Conservation (phyloP, 2,329 filamentous ascomycete genomes). For the Xylaria sp. region DNA sequence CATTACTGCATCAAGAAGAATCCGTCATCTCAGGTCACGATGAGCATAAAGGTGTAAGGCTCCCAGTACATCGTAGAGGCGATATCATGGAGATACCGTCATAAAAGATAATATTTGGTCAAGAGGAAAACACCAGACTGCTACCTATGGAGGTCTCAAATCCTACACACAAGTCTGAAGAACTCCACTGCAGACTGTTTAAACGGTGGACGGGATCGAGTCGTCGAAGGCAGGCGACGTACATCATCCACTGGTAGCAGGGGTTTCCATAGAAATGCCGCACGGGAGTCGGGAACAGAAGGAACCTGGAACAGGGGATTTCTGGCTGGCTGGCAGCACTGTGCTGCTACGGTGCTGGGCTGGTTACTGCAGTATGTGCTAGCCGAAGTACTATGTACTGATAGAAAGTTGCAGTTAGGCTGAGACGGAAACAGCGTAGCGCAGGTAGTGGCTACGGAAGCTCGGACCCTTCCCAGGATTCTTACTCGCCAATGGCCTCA, state of each 20-base stretch:
- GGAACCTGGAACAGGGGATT: background rate
- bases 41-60: background rate
- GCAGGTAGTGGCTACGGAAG: conserved; percentile 18
- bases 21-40: background rate
- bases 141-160: background rate
- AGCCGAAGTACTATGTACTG: background rate
- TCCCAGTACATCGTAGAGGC: no score
- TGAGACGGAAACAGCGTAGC: conserved; percentile 17
- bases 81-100: background rate
- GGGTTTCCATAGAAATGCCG: conserved; percentile 30
- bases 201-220: background rate
- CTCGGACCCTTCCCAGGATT: conserved; percentile 30
- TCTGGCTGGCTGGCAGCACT: conserved; percentile 3
- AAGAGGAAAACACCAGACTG: background rate
- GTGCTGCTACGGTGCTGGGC: background rate
- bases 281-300: conserved; percentile 16
- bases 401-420: conserved; percentile 5
- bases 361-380: background rate
- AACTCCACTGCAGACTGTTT: conserved; percentile 1
- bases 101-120: background rate
- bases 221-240: conserved; percentile 1
- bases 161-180: background rate
- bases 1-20: background rate
- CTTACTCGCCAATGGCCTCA: conserved; percentile 36
- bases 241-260: conserved; percentile 15